A percentile compares a stretch with the other conserved stretches of the same genome.
phyloP scores from a whole-genome alignment of 2,329 filamentous ascomycete genomes.

The Mycocentrospora acerina region DNA sequence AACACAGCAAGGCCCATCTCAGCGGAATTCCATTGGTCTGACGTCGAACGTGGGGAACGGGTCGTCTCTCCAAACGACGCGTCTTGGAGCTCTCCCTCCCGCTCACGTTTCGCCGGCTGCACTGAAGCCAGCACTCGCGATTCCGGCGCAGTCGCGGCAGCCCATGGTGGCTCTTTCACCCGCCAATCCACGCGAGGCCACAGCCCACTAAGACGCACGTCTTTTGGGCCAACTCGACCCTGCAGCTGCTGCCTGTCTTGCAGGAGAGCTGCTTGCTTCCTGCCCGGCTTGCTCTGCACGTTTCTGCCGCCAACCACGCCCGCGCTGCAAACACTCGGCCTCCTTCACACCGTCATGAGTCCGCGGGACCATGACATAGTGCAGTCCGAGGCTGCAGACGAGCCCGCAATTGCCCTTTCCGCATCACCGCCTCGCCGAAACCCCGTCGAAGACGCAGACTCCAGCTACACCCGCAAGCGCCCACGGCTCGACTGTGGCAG shows the following conservation, averaged over 20 bases:
- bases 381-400: conserved; percentile 36
- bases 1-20: neutral
- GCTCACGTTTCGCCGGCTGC: conserved; percentile 69
- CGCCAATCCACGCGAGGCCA: conserved; percentile 22
- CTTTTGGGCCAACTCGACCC: neutral
- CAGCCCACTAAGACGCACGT: conserved; percentile 20
- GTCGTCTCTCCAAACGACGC: conserved; percentile 9
- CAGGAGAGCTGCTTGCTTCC: conserved; percentile 20
- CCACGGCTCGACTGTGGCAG: conserved; percentile 45
- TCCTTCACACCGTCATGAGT: conserved; percentile 35
- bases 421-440: conserved; percentile 45
- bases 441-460: conserved; percentile 47
- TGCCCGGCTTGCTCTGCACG: conserved; percentile 18
- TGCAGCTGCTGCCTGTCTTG: conserved; percentile 19
- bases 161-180: conserved; percentile 28
- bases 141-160: conserved; percentile 12
- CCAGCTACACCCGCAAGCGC: conserved; percentile 49
- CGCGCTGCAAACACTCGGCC: conserved; percentile 18
- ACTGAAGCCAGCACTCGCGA: conserved; percentile 3
- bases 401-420: conserved; percentile 32
- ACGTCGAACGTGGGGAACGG: neutral
- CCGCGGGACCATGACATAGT: conserved; percentile 34
- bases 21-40: neutral
- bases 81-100: conserved; percentile 67
- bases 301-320: conserved; percentile 16